phyloP scores from a whole-genome alignment of 805 yeast species.

The Yamadazyma sp. region DNA sequence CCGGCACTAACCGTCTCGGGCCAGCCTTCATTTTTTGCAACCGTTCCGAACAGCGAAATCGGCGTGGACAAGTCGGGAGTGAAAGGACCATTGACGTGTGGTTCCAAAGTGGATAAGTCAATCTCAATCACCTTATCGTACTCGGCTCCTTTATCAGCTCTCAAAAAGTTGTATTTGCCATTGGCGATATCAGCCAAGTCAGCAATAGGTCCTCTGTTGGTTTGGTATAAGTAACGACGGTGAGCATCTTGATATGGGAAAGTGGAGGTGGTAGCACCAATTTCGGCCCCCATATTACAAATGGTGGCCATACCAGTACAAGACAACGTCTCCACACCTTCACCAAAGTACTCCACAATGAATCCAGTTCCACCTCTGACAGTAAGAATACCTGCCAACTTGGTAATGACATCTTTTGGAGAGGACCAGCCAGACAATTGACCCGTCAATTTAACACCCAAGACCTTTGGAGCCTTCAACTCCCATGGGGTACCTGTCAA shows the following conservation, averaged over 20 bases:
- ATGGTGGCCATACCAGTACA: conserved; percentile 99
- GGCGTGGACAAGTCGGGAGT: conserved; percentile 98
- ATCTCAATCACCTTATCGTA: conserved; percentile 93
- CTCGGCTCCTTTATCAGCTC: conserved; percentile 84
- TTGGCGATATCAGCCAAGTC: conserved; percentile 69
- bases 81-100: conserved; percentile 96
- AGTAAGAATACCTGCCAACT: conserved; percentile 87
- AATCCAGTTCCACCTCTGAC: conserved; percentile 98
- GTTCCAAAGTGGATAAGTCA: conserved; percentile 83
- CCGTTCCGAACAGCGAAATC: conserved; percentile 73
- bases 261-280: conserved; percentile 97
- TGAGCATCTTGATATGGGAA: conserved; percentile 92
- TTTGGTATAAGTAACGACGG: conserved; percentile 75
- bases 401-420: conserved; percentile 94
- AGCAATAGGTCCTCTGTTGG: conserved; percentile 81
- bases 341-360: conserved; percentile 96
- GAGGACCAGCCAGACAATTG: conserved; percentile 89
- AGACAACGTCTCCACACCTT: conserved; percentile 82
- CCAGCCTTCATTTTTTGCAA: conserved; percentile 76
- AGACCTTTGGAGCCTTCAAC: conserved; percentile 91
- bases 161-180: conserved; percentile 58
- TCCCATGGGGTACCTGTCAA: conserved; percentile 98
- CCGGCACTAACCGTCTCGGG: conserved; percentile 88
- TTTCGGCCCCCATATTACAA: conserved; percentile 99
- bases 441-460: conserved; percentile 94